phyloP scores from a whole-genome alignment of 2,329 filamentous ascomycete genomes.

The Colletotrichum tofieldiae region DNA sequence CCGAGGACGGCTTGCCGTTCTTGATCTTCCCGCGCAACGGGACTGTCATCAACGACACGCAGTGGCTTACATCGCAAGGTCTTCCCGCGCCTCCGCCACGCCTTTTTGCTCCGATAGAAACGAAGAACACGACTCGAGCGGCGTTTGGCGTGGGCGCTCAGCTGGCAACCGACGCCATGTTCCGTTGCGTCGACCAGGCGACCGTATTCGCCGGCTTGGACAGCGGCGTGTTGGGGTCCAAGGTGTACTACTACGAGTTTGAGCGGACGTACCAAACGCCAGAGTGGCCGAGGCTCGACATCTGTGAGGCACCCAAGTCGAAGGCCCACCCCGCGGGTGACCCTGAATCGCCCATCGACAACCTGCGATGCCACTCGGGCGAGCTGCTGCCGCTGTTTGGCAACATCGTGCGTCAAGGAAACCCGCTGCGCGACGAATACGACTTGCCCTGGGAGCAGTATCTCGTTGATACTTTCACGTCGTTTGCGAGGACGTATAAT shows the following conservation, averaged over 20 bases:
- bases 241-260: slow-evolving; percentile 73
- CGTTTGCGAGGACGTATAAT: slow-evolving; percentile 60
- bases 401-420: slow-evolving; percentile 51
- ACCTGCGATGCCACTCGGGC: slow-evolving; percentile 66
- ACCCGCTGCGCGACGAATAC: slow-evolving; percentile 57
- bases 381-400: slow-evolving; percentile 62
- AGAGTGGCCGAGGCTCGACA: slow-evolving; percentile 68
- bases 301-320: slow-evolving; percentile 57
- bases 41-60: slow-evolving; percentile 54
- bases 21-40: slow-evolving; percentile 53
- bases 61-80: slow-evolving; percentile 53
- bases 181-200: slow-evolving; percentile 73
- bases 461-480: slow-evolving; percentile 59
- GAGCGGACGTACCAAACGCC: slow-evolving; percentile 69
- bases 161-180: slow-evolving; percentile 71
- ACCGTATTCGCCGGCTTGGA: slow-evolving; percentile 66
- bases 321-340: slow-evolving; percentile 59
- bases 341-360: slow-evolving; percentile 49
- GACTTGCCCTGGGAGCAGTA: slow-evolving; percentile 41
- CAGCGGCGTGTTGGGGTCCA: slow-evolving; percentile 59
- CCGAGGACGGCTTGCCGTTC: slow-evolving; percentile 71
- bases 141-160: slow-evolving; percentile 70
- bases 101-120: slow-evolving; percentile 66
- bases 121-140: slow-evolving; percentile 65
- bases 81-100: slow-evolving; percentile 52